Percentiles rank a stretch among this genome's conserved stretches.
Conservation (phyloP, 148 eudicot genomes). For the Persicaria tinctoria region DNA sequence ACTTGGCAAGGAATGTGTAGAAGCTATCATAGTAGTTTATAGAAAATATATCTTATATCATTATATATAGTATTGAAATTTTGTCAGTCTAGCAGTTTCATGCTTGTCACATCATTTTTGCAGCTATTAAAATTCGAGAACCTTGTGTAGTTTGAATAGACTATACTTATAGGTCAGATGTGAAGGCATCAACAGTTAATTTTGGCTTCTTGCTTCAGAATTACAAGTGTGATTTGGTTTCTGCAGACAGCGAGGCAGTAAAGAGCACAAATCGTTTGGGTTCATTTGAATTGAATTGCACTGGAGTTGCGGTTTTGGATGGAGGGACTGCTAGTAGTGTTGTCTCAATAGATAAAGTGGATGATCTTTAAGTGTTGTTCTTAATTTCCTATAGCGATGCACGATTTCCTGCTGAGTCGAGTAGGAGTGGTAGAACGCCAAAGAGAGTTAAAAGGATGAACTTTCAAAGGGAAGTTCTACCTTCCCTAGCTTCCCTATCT, state of each 20-base stretch:
- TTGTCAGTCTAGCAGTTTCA: constrained; percentile 24
- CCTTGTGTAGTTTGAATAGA: constrained; percentile 8
- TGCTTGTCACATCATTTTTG: constrained; percentile 7
- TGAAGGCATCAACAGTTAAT: constrained; percentile 13
- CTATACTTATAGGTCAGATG: constrained; percentile 12
- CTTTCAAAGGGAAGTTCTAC: constrained; percentile 36
- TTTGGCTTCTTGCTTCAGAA: constrained; percentile 2
- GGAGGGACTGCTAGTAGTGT: constrained; percentile 4
- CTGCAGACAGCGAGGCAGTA: background rate
- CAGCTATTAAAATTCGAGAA: constrained; percentile 15
- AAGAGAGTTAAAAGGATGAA: constrained; percentile 30
- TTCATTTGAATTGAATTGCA: constrained; percentile 24
- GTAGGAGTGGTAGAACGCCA: constrained; percentile 22
- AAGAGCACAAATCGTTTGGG: constrained; percentile 7
- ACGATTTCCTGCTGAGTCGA: constrained; percentile 14
- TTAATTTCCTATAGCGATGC: constrained; percentile 2
- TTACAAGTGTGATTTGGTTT: background rate
- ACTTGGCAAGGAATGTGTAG: too few relatives aligned
- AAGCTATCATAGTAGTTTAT: too few relatives aligned
- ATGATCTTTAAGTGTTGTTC: background rate
- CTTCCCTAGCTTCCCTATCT: constrained; percentile 41
- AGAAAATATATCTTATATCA: too few relatives aligned
- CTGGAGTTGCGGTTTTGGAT: constrained; percentile 4
- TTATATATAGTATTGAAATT: too few relatives aligned
- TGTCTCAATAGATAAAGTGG: constrained; percentile 3